Base-by-base conservation (phyloP, 495 filamentous ascomycete species). In the Penicillium cosmopolitanum region DNA sequence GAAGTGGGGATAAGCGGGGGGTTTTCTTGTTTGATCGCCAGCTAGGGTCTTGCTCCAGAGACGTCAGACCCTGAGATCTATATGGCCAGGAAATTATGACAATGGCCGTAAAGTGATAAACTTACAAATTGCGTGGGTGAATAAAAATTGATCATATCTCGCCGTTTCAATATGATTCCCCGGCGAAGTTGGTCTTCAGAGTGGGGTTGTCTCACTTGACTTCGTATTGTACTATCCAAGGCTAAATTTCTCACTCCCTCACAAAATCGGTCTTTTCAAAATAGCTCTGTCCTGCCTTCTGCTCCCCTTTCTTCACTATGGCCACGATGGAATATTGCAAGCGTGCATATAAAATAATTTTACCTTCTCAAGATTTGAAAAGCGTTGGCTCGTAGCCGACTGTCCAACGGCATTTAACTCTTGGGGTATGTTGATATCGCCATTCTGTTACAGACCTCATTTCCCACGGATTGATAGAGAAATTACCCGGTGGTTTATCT, bases 1-100 rank as follows among this genome's bases (percentile, higher is more conserved):
- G 40, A 44, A 44, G 16, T 44, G 42, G 42, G 16, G 42, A 19
- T 12, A 44, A 44, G 42, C 16, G 42, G 42, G 42, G 42, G 42
- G 15, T n/a, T 44, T 16, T 44, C 4, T 18, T 13, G 16, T 16
- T 44, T 44, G 15, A 19, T 19, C 12, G 11, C 36, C 12, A 3
- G 12, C 12, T 40, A n/a, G 36, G 15, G 15, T 40, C 11, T 4
- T 31, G 28, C 28, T 31, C 28, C 28, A 31, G 28, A 31, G 4
- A 31, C 5, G 5, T 31, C 28, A 31, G 23, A 31, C 28, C 8
- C 5, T 8, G 28, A 31, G 28, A 31, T 31, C 28, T 8, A 31
- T 7, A 31, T 31, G 28, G 28, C 5, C 28, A 31, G 28, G 6
- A 31, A 8, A 31, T 31, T 7, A 31, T 31, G 28, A 31, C 28